Evolutionary conservation across 1,139 yeast genomes (phyloP).

Genomic region (Magnusiomyces fungicola): DNA sequence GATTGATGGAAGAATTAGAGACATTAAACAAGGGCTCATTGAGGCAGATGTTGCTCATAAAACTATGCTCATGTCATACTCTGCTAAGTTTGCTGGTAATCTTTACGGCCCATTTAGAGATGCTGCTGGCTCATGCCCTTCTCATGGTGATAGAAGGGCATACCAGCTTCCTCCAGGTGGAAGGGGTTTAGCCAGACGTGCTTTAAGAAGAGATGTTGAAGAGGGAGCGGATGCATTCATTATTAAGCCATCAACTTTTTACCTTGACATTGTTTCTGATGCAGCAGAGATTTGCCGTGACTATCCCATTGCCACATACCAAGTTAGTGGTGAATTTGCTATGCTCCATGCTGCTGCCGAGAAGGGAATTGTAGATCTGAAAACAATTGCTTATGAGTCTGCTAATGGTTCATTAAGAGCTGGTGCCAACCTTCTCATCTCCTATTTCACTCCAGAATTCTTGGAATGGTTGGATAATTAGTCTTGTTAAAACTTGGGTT

Average conservation of each 20-base stretch:
- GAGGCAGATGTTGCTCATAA: slow-evolving; percentile 82
- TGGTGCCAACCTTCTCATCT: slow-evolving; percentile 86
- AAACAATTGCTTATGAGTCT: slow-evolving; percentile 83
- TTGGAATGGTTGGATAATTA: slow-evolving; percentile 65
- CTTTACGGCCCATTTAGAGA: slow-evolving; percentile 97
- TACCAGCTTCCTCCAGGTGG: slow-evolving; percentile 95
- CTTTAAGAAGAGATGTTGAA: slow-evolving; percentile 69
- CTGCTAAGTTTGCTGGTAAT: slow-evolving; percentile 89
- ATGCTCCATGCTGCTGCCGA: slow-evolving; percentile 99
- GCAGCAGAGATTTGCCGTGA: slow-evolving; percentile 77
- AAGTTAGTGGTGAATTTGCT: slow-evolving; percentile 96
- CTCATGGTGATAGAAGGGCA: slow-evolving; percentile 83
- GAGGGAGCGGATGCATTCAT: slow-evolving; percentile 97
- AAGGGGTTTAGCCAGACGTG: slow-evolving; percentile 89
- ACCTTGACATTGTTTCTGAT: slow-evolving; percentile 82
- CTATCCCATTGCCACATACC: slow-evolving; percentile 89
- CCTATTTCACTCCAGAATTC: slow-evolving; percentile 93
- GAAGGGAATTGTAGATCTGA: slow-evolving; percentile 84
- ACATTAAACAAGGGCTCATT: slow-evolving; percentile 78
- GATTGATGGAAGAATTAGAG: slow-evolving; percentile 93
- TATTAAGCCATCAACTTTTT: slow-evolving; percentile 95
- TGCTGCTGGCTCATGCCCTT: slow-evolving; percentile 90
- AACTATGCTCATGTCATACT: slow-evolving; percentile 83
- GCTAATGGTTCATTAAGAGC: slow-evolving; percentile 92
- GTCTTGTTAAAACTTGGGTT: too few relatives aligned